Evolutionary conservation across 2,329 filamentous ascomycete genomes (phyloP).

Genomic region (Colletotrichum musae): DNA sequence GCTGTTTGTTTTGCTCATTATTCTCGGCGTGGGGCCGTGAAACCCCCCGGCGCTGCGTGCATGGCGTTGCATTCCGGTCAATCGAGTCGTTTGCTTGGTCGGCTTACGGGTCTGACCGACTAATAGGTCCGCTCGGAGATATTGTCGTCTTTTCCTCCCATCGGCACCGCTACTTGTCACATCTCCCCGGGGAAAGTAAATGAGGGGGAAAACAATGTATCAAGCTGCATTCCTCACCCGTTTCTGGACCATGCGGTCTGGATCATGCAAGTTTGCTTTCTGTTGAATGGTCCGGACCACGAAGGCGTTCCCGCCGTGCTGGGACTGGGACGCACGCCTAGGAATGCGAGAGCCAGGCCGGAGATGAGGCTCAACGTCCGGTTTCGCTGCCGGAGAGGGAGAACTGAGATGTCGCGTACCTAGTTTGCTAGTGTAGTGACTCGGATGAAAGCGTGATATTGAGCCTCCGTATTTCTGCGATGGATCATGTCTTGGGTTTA

Average conservation of each 20-base stretch:
- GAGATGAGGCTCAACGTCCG: conserved; percentile 17
- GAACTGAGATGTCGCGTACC: background rate
- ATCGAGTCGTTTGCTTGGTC: background rate
- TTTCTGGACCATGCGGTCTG: conserved; percentile 26
- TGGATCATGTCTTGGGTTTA: conserved; percentile 5
- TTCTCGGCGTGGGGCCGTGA: conserved; percentile 16
- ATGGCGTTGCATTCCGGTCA: conserved; percentile 4
- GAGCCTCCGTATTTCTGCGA: background rate
- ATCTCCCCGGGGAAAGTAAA: too few species aligned
- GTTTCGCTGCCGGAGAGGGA: conserved; percentile 23
- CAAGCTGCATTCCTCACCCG: conserved; percentile 27
- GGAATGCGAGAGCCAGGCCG: conserved; percentile 13
- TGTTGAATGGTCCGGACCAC: conserved; percentile 24
- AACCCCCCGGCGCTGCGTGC: conserved; percentile 6
- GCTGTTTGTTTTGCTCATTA: background rate
- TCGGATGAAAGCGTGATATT: conserved; percentile 7
- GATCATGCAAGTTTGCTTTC: conserved; percentile 7
- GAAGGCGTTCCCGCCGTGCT: background rate
- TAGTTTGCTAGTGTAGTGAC: background rate
- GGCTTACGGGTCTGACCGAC: background rate
- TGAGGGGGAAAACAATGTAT: conserved; percentile 8
- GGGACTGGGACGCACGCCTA: background rate
- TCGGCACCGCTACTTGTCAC: background rate
- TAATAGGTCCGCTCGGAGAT: too few species aligned
- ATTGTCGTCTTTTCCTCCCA: too few species aligned